Evolutionary conservation across 352 stramenopile genomes (phyloP).

Genomic region (Globisporangium lucens): DNA sequence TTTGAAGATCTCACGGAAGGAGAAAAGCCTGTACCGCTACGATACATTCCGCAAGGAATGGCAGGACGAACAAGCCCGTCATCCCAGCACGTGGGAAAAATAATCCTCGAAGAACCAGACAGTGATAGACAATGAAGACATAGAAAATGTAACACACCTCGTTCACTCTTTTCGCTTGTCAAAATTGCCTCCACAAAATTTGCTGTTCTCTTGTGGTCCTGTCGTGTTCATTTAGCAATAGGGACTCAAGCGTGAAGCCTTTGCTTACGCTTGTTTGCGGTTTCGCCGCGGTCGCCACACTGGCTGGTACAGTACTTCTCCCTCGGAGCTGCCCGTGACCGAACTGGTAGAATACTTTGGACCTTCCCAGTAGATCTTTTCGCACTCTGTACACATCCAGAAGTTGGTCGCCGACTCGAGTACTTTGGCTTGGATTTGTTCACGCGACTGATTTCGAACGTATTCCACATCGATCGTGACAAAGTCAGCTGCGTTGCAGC

Average conservation of each 20-base stretch:
- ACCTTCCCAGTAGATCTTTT: conserved; percentile 76
- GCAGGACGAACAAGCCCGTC: conserved; percentile 64
- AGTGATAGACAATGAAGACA: background rate
- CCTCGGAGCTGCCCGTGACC: background rate
- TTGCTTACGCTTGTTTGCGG: background rate
- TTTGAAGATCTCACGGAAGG: conserved; percentile 64
- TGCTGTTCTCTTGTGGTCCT: background rate
- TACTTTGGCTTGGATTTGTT: conserved; percentile 28
- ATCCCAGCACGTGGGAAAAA: conserved; percentile 49
- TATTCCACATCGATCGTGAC: conserved; percentile 24
- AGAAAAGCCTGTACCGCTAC: conserved; percentile 67
- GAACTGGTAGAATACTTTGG: conserved; percentile 53
- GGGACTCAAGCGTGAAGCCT: background rate
- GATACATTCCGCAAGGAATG: conserved; percentile 73
- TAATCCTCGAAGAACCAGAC: background rate
- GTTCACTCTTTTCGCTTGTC: background rate
- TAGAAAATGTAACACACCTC: background rate
- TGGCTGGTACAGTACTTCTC: conserved; percentile 12
- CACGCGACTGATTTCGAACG: conserved; percentile 27
- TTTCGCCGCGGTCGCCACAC: background rate
- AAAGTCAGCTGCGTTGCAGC: conserved; percentile 47
- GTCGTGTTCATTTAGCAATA: background rate
- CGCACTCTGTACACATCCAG: conserved; percentile 60
- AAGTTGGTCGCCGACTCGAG: conserved; percentile 29
- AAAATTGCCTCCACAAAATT: background rate